phyloP scores from a whole-genome alignment of 2,329 filamentous ascomycete species.

The Dothideomycetidae sp. region DNA sequence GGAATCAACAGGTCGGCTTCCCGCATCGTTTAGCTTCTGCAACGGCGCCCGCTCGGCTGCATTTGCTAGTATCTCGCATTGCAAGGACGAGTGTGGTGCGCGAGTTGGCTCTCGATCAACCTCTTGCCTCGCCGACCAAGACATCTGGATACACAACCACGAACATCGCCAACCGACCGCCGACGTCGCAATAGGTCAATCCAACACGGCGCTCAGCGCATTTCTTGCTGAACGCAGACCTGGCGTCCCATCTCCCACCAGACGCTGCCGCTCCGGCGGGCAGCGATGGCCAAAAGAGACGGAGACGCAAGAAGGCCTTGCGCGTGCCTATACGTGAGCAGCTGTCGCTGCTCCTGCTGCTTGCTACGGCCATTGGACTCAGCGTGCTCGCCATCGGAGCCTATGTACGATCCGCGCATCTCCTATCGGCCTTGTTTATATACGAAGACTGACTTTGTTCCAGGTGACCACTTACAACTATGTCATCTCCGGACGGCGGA shows the following conservation, averaged over 20 bases:
- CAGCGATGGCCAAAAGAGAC: not conserved
- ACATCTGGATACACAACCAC: too few species aligned
- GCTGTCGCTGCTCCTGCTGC: slow-evolving; percentile 63
- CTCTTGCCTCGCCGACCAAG: not conserved
- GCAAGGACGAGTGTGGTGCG: too few species aligned
- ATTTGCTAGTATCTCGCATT: too few species aligned
- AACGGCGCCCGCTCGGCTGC: not conserved
- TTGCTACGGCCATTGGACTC: slow-evolving; percentile 59
- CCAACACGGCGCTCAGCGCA: too few species aligned
- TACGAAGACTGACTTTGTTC: slow-evolving; percentile 4
- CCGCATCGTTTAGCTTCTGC: not conserved
- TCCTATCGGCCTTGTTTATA: not conserved
- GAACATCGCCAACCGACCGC: too few species aligned
- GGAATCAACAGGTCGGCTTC: not conserved
- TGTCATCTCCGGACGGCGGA: slow-evolving; percentile 40
- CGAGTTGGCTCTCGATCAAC: too few species aligned
- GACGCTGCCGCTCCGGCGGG: not conserved
- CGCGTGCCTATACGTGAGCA: slow-evolving; percentile 79
- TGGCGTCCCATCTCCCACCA: not conserved
- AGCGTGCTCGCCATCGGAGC: slow-evolving; percentile 68
- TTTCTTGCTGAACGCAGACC: too few species aligned
- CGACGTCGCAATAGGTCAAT: too few species aligned
- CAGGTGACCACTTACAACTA: slow-evolving; percentile 48
- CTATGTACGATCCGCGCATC: slow-evolving; percentile 25
- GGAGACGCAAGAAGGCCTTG: slow-evolving; percentile 39